Evolutionary conservation across 2,329 filamentous ascomycete species (phyloP).

Genomic region (Aureobasidium musti): DNA sequence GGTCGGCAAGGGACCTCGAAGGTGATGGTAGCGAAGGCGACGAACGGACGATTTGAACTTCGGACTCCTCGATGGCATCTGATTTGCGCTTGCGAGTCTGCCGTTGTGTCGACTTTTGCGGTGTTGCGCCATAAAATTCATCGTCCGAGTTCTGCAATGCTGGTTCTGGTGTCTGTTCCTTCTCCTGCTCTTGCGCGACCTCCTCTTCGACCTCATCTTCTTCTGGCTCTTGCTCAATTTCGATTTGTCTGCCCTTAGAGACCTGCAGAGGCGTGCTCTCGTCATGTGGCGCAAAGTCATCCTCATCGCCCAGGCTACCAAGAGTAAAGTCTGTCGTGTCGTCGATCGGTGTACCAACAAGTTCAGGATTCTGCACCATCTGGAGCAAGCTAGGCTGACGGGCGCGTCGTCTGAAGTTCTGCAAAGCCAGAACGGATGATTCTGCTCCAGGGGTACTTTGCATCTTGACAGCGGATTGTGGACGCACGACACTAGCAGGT

Average conservation of each 20-base stretch:
- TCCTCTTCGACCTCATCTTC: not conserved
- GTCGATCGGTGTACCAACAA: not conserved
- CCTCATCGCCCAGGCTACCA: constrained; percentile 36
- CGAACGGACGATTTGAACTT: constrained; percentile 45
- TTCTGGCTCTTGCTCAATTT: constrained; percentile 1
- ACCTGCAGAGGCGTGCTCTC: constrained; percentile 63
- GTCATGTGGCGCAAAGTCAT: constrained; percentile 61
- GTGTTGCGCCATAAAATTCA: constrained; percentile 21
- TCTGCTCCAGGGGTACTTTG: constrained; percentile 49
- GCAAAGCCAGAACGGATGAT: constrained; percentile 52
- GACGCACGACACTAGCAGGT: constrained; percentile 35
- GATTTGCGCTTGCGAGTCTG: constrained; percentile 29
- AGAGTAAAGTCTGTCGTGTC: constrained; percentile 37
- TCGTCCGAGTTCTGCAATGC: constrained; percentile 7
- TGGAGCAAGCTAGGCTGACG: constrained; percentile 54
- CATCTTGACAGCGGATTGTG: constrained; percentile 49
- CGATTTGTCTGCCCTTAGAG: not conserved
- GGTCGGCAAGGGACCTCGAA: not conserved
- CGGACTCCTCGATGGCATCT: constrained; percentile 32
- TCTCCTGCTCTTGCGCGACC: constrained; percentile 17
- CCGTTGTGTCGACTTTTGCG: not conserved
- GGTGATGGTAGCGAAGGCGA: constrained; percentile 39
- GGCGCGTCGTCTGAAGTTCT: constrained; percentile 53
- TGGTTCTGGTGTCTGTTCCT: constrained; percentile 27
- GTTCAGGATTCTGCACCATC: constrained; percentile 48